These are phyloP conservation scores for Globisporangium carolinianum DNA, from an alignment of 352 stramenopile species.

Conservation along the genomic window DNA sequence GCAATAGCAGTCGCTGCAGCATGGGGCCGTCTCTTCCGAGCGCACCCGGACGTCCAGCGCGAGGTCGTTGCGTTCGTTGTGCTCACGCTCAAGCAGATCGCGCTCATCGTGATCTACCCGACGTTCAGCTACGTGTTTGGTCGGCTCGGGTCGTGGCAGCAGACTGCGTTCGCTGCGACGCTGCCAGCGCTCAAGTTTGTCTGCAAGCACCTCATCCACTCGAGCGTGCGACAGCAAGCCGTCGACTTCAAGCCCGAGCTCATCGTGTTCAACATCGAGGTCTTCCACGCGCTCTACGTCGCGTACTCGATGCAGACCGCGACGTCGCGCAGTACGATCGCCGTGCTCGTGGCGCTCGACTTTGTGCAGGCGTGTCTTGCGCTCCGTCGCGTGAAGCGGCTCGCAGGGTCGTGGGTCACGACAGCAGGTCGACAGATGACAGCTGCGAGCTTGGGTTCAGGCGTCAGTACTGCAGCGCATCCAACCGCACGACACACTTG, in stretches of 20 bases:
- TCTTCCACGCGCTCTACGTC: conserved; percentile 45
- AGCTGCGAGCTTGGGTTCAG: no score
- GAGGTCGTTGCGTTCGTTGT: conserved; percentile 5
- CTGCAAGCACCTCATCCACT: neutral
- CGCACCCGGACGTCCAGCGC: conserved; percentile 1
- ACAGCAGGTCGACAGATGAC: no score
- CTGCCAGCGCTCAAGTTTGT: conserved; percentile 22
- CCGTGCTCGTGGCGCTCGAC: conserved; percentile 25
- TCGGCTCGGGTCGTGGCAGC: conserved; percentile 2
- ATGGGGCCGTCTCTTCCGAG: conserved; percentile 4
- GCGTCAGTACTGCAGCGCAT: no score
- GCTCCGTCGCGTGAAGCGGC: conserved; percentile 15
- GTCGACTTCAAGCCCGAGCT: conserved; percentile 32
- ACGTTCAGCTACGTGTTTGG: conserved; percentile 23
- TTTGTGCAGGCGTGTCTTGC: conserved; percentile 24
- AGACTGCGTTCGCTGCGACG: conserved; percentile 17
- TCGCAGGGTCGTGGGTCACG: neutral
- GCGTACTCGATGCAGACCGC: conserved; percentile 29
- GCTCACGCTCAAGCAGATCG: conserved; percentile 9
- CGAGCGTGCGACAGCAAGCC: neutral
- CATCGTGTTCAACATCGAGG: conserved; percentile 46
- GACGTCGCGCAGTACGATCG: conserved; percentile 18
- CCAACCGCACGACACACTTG: no score
- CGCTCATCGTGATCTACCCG: conserved; percentile 18
- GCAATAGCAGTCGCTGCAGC: neutral